Base-by-base conservation (phyloP, 2,329 filamentous ascomycete species). In the Penicillium decumbens region DNA sequence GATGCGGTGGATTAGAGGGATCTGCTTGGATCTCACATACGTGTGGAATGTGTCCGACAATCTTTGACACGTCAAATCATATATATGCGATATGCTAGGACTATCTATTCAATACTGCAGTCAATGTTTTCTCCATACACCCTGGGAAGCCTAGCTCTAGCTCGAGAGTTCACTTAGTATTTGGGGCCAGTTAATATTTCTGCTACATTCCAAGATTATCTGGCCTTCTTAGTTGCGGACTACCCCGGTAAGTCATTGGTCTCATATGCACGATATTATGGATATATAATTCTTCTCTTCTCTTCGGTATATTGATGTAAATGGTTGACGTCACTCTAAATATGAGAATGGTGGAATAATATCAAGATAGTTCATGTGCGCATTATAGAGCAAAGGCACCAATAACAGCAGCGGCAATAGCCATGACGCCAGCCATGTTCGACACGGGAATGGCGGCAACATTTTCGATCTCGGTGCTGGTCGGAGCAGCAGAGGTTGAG, bases 361-460 rank as follows among this genome's bases (percentile, higher is more conserved):
- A 40, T 40, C 3, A 8, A 41, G 25, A 7, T 2, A 28, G 27
- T 9, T 6, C 18, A 37, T 37, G 9, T n/a, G 37, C 6, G 37
- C 20, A n/a, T 51, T 56, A 60, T 28, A 59, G 37, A 4, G 49
- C 46, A 42, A 58, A 41, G 18, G 39, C 51, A 4, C 49, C 56
- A 12, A 57, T 18, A 7, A 53, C 40, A 18, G 49, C 56, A 29
- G 50, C 56, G 12, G 49, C 46, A 15, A 51, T 24, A 9, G 33
- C 51, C 54, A 57, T 32, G 23, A 48, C 43, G 6, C 56, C 56
- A 10, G 32, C 48, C 4, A 55, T 24, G 30, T 58, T 55, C 2
- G 42, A 46, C 6, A 25, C 32, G 13, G 47, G 48, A 3, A 32
- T 41, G 8, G 20, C 37, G 27, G 54, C 56, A 24, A 51, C 54